Evolutionary conservation across 305 asterid genomes (phyloP).

Genomic region (Fraxinus baroniana): DNA sequence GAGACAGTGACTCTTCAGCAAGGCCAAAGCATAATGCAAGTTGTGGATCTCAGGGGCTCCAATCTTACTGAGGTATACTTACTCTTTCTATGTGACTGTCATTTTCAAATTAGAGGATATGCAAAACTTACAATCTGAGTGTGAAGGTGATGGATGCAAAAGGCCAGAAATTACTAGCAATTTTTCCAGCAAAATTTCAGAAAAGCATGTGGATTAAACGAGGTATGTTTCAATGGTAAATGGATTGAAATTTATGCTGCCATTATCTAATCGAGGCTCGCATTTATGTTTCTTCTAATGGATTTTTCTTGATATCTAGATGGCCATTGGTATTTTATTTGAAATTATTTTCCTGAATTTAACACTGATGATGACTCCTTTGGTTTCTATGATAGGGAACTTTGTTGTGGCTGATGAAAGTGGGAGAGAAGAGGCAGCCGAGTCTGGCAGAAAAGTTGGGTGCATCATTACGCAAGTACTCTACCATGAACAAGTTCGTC

Average conservation of each 20-base stretch:
- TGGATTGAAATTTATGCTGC: neutral
- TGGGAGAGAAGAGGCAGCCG: constrained; percentile 79
- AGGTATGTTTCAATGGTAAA: constrained; percentile 35
- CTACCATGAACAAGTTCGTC: constrained; percentile 62
- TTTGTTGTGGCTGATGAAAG: constrained; percentile 78
- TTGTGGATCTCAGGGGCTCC: constrained; percentile 71
- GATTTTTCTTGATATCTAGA: neutral
- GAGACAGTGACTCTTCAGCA: constrained; percentile 42
- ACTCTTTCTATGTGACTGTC: neutral
- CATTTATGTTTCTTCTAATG: neutral
- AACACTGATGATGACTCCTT: neutral
- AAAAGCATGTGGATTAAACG: constrained; percentile 89
- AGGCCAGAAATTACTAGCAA: constrained; percentile 59
- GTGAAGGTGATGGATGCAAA: constrained; percentile 68
- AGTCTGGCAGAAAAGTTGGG: constrained; percentile 74
- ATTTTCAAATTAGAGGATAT: neutral
- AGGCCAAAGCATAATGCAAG: constrained; percentile 79
- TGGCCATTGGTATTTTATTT: neutral
- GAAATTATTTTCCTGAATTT: neutral
- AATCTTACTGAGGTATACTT: constrained; percentile 64
- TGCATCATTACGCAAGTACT: constrained; percentile 73
- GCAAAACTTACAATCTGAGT: constrained; percentile 1
- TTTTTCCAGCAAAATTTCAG: constrained; percentile 83
- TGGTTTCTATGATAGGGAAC: constrained; percentile 41
- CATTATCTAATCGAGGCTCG: neutral